phyloP scores from a whole-genome alignment of 202 grass and related monocot species.

The Brachypodium distachyon region DNA sequence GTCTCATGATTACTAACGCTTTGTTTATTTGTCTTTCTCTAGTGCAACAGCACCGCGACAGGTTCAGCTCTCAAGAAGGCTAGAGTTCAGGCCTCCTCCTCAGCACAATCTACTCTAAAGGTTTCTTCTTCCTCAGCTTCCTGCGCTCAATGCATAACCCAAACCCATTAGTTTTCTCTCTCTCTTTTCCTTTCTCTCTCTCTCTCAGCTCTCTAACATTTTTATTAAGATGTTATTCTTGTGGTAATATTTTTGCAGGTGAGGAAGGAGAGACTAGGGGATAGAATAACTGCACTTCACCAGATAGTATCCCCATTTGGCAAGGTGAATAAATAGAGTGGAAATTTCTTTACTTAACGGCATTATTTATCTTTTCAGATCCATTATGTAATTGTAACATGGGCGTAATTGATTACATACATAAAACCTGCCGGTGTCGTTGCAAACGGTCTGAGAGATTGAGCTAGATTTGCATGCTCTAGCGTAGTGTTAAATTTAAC shows the following conservation, averaged over 20 bases:
- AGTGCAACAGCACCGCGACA: constrained; percentile 96
- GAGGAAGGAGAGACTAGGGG: constrained; percentile 77
- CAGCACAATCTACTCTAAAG: constrained; percentile 98
- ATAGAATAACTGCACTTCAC: constrained; percentile 82
- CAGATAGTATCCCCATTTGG: constrained; percentile 90
- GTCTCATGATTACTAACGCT: constrained; percentile 57
- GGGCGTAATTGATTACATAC: not conserved
- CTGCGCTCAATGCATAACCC: constrained; percentile 31
- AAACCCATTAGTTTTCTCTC: not conserved
- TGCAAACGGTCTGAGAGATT: not conserved
- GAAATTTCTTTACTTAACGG: not conserved
- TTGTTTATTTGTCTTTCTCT: constrained; percentile 48
- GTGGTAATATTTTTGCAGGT: constrained; percentile 36
- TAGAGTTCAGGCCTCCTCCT: constrained; percentile 84
- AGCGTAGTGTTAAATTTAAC: too few relatives aligned
- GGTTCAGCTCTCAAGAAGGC: constrained; percentile 91
- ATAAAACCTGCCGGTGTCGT: too few relatives aligned
- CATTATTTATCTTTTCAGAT: not conserved
- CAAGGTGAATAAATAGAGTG: constrained; percentile 37
- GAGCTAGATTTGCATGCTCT: constrained; percentile 11
- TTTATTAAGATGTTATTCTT: not conserved
- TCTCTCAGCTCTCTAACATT: constrained; percentile 1
- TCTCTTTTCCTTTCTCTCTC: not conserved
- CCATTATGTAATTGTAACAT: not conserved
- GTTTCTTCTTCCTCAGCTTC: constrained; percentile 47